Base-by-base conservation (phyloP, 2,329 filamentous ascomycete genomes). In the Pseudogymnoascus sp. region DNA sequence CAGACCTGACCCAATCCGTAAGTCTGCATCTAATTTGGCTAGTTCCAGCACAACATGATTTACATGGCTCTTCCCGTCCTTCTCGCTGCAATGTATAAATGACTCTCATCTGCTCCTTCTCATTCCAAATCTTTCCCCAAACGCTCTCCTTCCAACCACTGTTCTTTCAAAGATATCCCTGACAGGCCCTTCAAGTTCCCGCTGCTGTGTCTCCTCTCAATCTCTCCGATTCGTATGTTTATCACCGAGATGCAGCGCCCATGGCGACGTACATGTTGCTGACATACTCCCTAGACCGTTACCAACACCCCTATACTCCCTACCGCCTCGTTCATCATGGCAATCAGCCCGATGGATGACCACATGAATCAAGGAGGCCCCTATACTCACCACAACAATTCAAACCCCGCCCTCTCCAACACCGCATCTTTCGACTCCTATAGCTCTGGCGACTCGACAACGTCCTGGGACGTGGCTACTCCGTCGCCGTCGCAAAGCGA, bases 131-230 rank as follows among this genome's bases (percentile, higher is more conserved):
- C 59, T 12, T 21, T 61, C 31, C 79, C 79, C 63, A 73, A 77
- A 70, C 75, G 78, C 63, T 79, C 78, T 50, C 77, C 77, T 16
- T 77, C 78, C 7, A 72, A 77, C 66, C 73, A 75, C 62, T 70
- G 75, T 38, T 69, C 68, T 60, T 68, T 79, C 66, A 75, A 77
- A 66, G 74, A 78, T 16, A 70, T 69, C n/a, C 66, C 69, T 62
- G 76, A 72, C 59, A 68, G 65, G 61, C 66, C 68, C 4, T 70
- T 72, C 64, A 68, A 44, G 59, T 16, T 11, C 14, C 65, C 71
- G 36, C 73, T 77, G 42, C 60, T 78, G 59, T 77, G 77, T 21
- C 74, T 76, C 36, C 75, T 76, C 2, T 70, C 74, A 16, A 69
- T 68, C 21, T 67, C 68, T 56, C 50, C 59, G 72, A 69, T 68